These are phyloP conservation scores for Chamaecrista fasciculata DNA, from an alignment of 306 rosid genomes.

Conservation along the genomic window DNA sequence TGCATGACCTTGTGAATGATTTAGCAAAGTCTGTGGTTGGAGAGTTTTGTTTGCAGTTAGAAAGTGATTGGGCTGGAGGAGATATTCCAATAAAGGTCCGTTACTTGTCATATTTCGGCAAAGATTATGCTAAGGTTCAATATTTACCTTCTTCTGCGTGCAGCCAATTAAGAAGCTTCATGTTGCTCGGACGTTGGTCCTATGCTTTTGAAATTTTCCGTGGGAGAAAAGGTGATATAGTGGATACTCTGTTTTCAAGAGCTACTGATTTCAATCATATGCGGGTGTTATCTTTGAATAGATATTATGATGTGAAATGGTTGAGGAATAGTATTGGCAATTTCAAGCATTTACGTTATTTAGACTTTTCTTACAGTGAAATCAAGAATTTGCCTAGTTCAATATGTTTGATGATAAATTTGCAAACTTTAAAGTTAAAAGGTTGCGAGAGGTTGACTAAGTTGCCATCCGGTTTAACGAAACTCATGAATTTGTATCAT, in stretches of 20 bases:
- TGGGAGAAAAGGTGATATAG: too few species aligned
- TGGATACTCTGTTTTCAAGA: too few species aligned
- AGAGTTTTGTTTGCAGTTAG: background rate
- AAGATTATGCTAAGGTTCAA: background rate
- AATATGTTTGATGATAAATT: background rate
- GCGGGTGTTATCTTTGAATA: background rate
- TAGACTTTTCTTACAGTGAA: background rate
- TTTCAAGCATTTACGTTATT: background rate
- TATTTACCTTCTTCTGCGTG: background rate
- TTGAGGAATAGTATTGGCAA: background rate
- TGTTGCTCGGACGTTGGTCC: background rate
- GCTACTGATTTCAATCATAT: background rate
- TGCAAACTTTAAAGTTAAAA: background rate
- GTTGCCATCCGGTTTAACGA: background rate
- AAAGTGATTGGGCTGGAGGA: background rate
- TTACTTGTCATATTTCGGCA: background rate
- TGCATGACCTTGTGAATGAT: conserved; percentile 1
- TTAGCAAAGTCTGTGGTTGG: background rate
- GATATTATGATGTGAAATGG: background rate
- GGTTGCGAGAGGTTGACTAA: background rate
- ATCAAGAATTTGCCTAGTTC: background rate
- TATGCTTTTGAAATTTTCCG: too few species aligned
- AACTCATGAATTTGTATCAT: background rate
- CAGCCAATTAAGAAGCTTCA: background rate
- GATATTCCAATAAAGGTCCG: too few species aligned